Percentiles rank a stretch among this genome's conserved stretches.
Evolutionary conservation across 2,329 filamentous ascomycete genomes (phyloP).

Genomic region (Hypoxylon sp.): DNA sequence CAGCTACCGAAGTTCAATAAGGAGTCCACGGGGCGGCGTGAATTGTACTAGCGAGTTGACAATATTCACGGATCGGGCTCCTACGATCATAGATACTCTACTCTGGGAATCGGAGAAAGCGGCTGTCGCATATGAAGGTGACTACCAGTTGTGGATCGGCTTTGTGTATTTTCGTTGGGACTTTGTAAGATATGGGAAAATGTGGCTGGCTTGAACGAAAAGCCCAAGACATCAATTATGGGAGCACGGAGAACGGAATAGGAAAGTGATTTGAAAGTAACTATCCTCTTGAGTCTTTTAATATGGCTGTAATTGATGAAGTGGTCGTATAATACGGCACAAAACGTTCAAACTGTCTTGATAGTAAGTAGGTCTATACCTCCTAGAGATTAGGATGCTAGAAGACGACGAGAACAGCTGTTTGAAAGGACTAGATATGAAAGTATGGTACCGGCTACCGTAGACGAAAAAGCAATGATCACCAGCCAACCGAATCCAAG

Average conservation of each 20-base stretch:
- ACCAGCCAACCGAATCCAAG: slow-evolving; percentile 26
- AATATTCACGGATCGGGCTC: neutral
- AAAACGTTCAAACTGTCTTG: neutral
- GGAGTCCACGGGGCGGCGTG: slow-evolving; percentile 12
- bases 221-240: slow-evolving; percentile 24
- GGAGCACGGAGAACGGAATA: slow-evolving; percentile 21
- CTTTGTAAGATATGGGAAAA: slow-evolving; percentile 22
- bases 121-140: slow-evolving; percentile 20
- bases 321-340: neutral
- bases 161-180: slow-evolving; percentile 16
- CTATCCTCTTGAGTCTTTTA: neutral
- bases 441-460: neutral
- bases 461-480: slow-evolving; percentile 32
- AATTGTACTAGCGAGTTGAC: slow-evolving; percentile 2
- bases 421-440: slow-evolving; percentile 1
- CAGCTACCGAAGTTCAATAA: slow-evolving; percentile 55
- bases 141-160: slow-evolving; percentile 23
- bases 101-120: slow-evolving; percentile 15
- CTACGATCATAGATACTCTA: slow-evolving; percentile 3
- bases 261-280: slow-evolving; percentile 22
- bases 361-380: neutral
- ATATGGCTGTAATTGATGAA: neutral
- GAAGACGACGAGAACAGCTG: neutral
- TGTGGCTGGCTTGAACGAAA: slow-evolving; percentile 31
- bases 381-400: neutral